These are phyloP conservation scores for Cercis canadensis DNA, from an alignment of 306 rosid species.

Conservation along the genomic window DNA sequence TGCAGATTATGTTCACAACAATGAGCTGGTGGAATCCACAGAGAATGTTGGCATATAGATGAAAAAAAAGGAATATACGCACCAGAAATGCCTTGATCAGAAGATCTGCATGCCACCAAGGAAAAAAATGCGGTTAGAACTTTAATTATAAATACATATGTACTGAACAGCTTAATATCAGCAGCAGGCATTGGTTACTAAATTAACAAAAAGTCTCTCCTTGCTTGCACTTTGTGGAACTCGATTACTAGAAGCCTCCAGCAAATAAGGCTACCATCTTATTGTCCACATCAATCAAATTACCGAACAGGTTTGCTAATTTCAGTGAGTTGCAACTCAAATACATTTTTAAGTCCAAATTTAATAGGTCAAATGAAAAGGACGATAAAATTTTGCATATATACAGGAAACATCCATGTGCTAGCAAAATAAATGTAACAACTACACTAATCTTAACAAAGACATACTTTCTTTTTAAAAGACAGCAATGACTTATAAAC, in stretches of 20 bases:
- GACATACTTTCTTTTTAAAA: not conserved
- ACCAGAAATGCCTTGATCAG: slow-evolving; percentile 66
- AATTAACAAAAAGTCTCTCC: not conserved
- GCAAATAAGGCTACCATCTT: not conserved
- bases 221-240: slow-evolving; percentile 3
- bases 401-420: not conserved
- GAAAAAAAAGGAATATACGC: slow-evolving; percentile 41
- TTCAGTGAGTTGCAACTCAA: not conserved
- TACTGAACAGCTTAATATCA: slow-evolving; percentile 1
- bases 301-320: not conserved
- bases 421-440: not conserved
- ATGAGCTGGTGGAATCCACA: not conserved
- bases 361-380: not conserved
- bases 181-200: not conserved
- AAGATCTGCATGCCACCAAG: slow-evolving; percentile 62
- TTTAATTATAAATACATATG: not conserved
- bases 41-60: not conserved
- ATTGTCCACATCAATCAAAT: slow-evolving; percentile 1
- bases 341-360: not conserved
- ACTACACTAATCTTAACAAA: not conserved
- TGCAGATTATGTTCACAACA: slow-evolving; percentile 2
- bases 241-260: not conserved
- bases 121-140: slow-evolving; percentile 24
- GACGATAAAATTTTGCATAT: not conserved
- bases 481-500: slow-evolving; percentile 7